phyloP scores from a whole-genome alignment of 176 grass and related monocot genomes.

The Avena atlantica region DNA sequence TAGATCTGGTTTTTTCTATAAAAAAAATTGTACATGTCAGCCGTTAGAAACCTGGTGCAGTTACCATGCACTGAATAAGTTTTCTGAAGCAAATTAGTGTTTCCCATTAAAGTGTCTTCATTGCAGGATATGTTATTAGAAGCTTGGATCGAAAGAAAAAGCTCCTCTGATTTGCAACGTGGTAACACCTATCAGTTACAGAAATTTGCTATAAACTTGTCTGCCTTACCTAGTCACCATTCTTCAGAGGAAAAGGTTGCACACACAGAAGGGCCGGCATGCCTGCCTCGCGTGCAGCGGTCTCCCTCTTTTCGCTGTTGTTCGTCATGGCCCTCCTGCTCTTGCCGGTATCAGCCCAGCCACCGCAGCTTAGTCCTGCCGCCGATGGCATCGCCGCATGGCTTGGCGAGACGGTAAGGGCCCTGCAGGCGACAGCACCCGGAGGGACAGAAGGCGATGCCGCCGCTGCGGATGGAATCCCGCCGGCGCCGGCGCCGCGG shows the following conservation, averaged over 20 bases:
- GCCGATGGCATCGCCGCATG: background rate
- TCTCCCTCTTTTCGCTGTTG: background rate
- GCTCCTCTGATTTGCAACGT: background rate
- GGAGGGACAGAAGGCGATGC: no score
- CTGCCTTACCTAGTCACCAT: background rate
- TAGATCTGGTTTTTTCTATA: no score
- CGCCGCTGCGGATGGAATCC: background rate
- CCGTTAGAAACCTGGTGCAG: background rate
- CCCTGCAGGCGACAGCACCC: background rate
- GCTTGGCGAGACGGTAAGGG: background rate
- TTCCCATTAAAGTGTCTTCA: background rate
- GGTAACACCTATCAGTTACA: background rate
- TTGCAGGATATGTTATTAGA: background rate
- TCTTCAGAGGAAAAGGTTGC: background rate
- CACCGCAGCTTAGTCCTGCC: background rate
- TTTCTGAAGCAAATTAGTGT: background rate
- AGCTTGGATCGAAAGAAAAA: background rate
- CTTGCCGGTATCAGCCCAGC: conserved; percentile 4
- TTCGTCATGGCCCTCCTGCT: conserved; percentile 40
- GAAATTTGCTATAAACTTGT: conserved; percentile 20
- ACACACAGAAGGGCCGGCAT: background rate
- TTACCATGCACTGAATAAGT: background rate
- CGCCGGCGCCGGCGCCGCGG: conserved; percentile 1
- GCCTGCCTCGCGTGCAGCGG: background rate
- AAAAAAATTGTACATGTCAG: no score